Conservation (phyloP, 306 rosid genomes). For the Dalbergia oliveri region DNA sequence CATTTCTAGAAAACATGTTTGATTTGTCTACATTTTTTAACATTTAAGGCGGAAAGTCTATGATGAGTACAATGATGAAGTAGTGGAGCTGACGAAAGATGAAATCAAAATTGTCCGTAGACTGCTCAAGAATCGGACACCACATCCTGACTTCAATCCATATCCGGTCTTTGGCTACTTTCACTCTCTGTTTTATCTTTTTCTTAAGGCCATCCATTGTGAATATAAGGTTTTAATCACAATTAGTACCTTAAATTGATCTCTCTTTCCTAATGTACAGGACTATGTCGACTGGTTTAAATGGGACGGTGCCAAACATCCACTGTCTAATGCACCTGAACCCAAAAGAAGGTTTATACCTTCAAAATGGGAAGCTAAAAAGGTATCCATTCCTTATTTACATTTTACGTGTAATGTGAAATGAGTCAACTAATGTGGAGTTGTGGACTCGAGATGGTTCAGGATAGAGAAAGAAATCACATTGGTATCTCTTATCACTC, state of each 20-base stretch:
- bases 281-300: constrained; percentile 91
- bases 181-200: constrained; percentile 10
- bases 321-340: constrained; percentile 92
- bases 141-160: constrained; percentile 85
- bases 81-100: constrained; percentile 70
- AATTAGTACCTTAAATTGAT: constrained; percentile 21
- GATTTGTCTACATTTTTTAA: constrained; percentile 34
- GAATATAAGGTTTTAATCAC: constrained; percentile 6
- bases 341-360: constrained; percentile 97
- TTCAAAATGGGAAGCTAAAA: constrained; percentile 91
- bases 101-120: constrained; percentile 70
- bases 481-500: constrained; percentile 44
- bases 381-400: constrained; percentile 53
- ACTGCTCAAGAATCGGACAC: constrained; percentile 77
- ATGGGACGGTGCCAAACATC: constrained; percentile 88
- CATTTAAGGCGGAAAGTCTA: constrained; percentile 76
- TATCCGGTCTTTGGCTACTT: constrained; percentile 65
- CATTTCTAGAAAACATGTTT: constrained; percentile 28
- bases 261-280: constrained; percentile 53
- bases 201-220: constrained; percentile 17
- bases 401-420: constrained; percentile 8
- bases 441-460: constrained; percentile 1
- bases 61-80: constrained; percentile 88
- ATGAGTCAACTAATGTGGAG: constrained; percentile 25
- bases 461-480: neutral